Evolutionary conservation across 139 green algal genomes (phyloP), one percentile per base, ranked within the genome.

Genomic region (Volvox africanus): DNA sequence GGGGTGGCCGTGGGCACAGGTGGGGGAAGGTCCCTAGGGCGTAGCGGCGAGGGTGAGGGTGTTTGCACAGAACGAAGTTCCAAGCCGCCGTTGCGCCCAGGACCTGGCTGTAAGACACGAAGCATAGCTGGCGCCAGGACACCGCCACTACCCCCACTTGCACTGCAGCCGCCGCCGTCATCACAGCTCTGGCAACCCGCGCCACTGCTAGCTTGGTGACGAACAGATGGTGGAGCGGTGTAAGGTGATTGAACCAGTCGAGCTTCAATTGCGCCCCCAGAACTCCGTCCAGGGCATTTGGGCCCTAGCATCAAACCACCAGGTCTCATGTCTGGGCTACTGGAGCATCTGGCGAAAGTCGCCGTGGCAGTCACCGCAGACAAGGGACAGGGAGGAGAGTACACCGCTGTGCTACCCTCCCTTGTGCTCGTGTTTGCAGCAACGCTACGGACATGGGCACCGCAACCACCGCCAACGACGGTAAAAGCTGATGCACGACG

Each of bases 281-380:
- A 55, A 9, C 44, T 55, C 9, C 44, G 44, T 55, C 44, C 44
- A 55, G 44, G 44, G 44, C 44, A 55, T 55, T 9, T 9, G 5
- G 44, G 44, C 5, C 78, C 22, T 20, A 26, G 21, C 22, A 84
- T 13, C 78, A 84, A 55, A 55, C 44, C 44, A 55, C 44, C 44
- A 55, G 78, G 79, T 50, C 79, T 19, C 20, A 87, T 61, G 55
- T 87, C 61, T 9, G 82, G 61, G 30, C 82, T 87, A 62, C 82
- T 87, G 2, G 61, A 61, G 82, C 82, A 87, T 13, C 82, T 61
- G 0, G 61, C 30, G 22, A 87, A 61, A 22, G n/a, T 73, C 0
- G 50, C 26, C 17, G 32, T 35, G 13, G 30, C 75, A 20, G 30
- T 18, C 16, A 19, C 30, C 1, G 33, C 24, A 24, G 75, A 35